phyloP scores from a whole-genome alignment of 305 asterid genomes.

The Fraxinus baroniana region DNA sequence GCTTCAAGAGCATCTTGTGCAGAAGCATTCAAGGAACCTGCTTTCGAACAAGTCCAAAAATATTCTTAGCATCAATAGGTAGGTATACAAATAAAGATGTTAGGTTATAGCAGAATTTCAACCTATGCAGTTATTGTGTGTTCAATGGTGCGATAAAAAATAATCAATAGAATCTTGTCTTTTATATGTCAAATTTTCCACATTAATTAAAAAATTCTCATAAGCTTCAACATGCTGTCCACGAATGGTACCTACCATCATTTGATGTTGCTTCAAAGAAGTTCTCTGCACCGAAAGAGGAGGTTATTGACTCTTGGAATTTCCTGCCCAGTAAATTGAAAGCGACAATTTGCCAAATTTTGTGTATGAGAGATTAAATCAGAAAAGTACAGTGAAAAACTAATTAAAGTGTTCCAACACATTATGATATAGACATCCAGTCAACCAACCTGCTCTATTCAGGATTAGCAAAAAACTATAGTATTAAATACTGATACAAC shows the following conservation, averaged over 20 bases:
- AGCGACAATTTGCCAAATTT: neutral
- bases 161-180: slow-evolving; percentile 18
- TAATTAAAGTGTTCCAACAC: slow-evolving; percentile 12
- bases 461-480: neutral
- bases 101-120: slow-evolving; percentile 15
- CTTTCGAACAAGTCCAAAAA: slow-evolving; percentile 18
- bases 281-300: slow-evolving; percentile 32
- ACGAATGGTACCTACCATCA: slow-evolving; percentile 39
- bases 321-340: slow-evolving; percentile 48
- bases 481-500: neutral
- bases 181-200: neutral
- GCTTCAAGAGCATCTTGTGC: slow-evolving; percentile 36
- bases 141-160: neutral
- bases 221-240: slow-evolving; percentile 1
- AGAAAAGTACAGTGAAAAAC: neutral
- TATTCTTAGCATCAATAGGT: slow-evolving; percentile 21
- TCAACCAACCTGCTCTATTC: slow-evolving; percentile 7
- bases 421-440: slow-evolving; percentile 8
- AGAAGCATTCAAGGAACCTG: slow-evolving; percentile 36
- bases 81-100: slow-evolving; percentile 16
- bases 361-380: slow-evolving; percentile 14
- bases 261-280: slow-evolving; percentile 29
- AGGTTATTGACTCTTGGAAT: slow-evolving; percentile 46
- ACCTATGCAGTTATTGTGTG: slow-evolving; percentile 1
- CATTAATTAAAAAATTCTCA: neutral